phyloP scores from a whole-genome alignment of 2,329 filamentous ascomycete species.

The Myrmaecium sp. region DNA sequence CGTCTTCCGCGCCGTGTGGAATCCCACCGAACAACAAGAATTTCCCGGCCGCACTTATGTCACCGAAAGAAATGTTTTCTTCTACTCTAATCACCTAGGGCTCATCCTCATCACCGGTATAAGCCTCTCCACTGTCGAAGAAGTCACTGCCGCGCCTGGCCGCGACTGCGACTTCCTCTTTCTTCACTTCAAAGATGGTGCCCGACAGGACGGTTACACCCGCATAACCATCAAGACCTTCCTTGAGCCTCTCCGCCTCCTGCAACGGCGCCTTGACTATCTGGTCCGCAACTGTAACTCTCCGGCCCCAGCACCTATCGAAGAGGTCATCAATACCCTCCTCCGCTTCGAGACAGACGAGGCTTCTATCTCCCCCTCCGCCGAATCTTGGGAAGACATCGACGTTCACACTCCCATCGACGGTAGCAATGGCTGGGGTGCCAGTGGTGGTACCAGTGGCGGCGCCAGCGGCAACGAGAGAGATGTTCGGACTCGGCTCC shows the following conservation, averaged over 20 bases:
- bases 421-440: conserved; percentile 25
- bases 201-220: conserved; percentile 45
- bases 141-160: conserved; percentile 79
- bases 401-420: conserved; percentile 39
- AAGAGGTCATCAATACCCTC: conserved; percentile 54
- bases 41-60: conserved; percentile 79
- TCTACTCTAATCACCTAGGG: conserved; percentile 90
- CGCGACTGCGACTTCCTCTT: conserved; percentile 88
- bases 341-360: conserved; percentile 54
- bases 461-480: too few species aligned
- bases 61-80: conserved; percentile 76
- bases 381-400: conserved; percentile 84
- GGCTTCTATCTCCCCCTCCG: conserved; percentile 48
- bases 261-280: conserved; percentile 72
- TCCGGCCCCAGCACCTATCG: conserved; percentile 49
- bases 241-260: conserved; percentile 65
- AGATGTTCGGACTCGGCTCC: too few species aligned
- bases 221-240: conserved; percentile 84
- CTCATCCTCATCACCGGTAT: conserved; percentile 71
- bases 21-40: conserved; percentile 54
- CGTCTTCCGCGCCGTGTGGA: conserved; percentile 88
- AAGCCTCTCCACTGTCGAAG: conserved; percentile 58
- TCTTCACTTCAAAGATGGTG: conserved; percentile 54
- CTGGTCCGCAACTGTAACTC: conserved; percentile 66
- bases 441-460: conserved; percentile 16